Conservation (phyloP, 2,329 filamentous ascomycete genomes). For the Ustulina deusta region DNA sequence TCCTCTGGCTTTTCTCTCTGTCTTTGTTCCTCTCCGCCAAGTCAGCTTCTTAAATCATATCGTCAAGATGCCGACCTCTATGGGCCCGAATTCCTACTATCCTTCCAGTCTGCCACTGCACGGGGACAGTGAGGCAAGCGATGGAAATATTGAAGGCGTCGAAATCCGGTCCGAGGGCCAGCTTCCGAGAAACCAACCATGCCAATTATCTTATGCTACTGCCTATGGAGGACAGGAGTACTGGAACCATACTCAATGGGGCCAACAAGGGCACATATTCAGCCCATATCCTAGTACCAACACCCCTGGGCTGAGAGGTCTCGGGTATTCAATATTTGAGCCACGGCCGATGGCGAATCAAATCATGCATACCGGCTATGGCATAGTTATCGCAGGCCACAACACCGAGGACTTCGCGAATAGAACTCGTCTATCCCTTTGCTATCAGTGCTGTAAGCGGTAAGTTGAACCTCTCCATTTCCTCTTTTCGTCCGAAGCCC, state of each 20-base stretch:
- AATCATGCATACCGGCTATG: slow-evolving; percentile 28
- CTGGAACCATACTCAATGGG: not conserved
- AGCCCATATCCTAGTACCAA: not conserved
- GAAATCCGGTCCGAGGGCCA: too few species aligned
- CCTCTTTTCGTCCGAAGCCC: not conserved
- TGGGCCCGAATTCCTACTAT: too few species aligned
- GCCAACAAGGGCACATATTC: not conserved
- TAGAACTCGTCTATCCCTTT: slow-evolving; percentile 1
- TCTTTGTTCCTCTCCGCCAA: too few species aligned
- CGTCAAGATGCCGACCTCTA: not conserved
- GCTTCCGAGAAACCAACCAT: too few species aligned
- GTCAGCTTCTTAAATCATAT: not conserved
- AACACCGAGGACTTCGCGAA: slow-evolving; percentile 11
- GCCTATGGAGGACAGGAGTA: not conserved
- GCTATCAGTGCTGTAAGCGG: slow-evolving; percentile 40
- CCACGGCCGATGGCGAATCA: not conserved
- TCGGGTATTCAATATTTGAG: not conserved
- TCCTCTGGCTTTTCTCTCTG: not conserved
- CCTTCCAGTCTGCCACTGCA: not conserved
- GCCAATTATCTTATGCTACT: too few species aligned
- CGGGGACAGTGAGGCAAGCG: too few species aligned
- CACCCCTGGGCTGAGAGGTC: not conserved
- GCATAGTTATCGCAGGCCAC: slow-evolving; percentile 22
- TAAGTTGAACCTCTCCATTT: slow-evolving; percentile 13
- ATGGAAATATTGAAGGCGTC: too few species aligned